Percentiles rank a stretch among this genome's conserved stretches.
phyloP scores from a whole-genome alignment of 75 land plant genomes.

The Selaginella tamariscina region DNA sequence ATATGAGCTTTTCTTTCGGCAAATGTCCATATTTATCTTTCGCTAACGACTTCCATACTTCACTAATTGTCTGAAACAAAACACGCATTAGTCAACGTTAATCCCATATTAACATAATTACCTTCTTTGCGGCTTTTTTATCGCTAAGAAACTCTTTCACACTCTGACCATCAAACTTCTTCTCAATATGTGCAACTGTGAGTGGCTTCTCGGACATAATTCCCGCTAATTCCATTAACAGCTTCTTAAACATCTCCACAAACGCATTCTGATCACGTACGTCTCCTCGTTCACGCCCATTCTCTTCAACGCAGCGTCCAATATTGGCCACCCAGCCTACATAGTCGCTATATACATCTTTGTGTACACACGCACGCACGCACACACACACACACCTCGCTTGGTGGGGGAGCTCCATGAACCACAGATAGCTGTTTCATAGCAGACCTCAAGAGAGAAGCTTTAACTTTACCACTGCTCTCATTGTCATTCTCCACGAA shows the following conservation, averaged over 20 bases:
- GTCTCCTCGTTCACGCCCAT: constrained; percentile 13
- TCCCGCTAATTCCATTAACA: constrained; percentile 22
- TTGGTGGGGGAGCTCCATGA: constrained; percentile 9
- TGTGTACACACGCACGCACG: constrained; percentile 28
- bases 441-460: neutral
- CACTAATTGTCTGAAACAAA: constrained; percentile 31
- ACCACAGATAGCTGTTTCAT: neutral
- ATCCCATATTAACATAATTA: constrained; percentile 6
- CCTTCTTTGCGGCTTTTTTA: constrained; percentile 57
- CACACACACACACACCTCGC: constrained; percentile 3
- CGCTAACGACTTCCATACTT: constrained; percentile 31
- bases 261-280: constrained; percentile 38
- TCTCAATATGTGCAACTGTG: constrained; percentile 61
- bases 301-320: constrained; percentile 15
- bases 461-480: neutral
- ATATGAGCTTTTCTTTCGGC: constrained; percentile 42
- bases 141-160: constrained; percentile 41
- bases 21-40: constrained; percentile 32
- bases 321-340: constrained; percentile 23
- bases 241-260: constrained; percentile 38
- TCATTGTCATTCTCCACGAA: neutral
- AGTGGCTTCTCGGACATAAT: constrained; percentile 49
- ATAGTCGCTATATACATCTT: constrained; percentile 23
- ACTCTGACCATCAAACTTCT: constrained; percentile 61
- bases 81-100: neutral